Evolutionary conservation across 2,329 filamentous ascomycete genomes (phyloP), one percentile per base, ranked within the genome.

Genomic region (Stromatinia cepivora): DNA sequence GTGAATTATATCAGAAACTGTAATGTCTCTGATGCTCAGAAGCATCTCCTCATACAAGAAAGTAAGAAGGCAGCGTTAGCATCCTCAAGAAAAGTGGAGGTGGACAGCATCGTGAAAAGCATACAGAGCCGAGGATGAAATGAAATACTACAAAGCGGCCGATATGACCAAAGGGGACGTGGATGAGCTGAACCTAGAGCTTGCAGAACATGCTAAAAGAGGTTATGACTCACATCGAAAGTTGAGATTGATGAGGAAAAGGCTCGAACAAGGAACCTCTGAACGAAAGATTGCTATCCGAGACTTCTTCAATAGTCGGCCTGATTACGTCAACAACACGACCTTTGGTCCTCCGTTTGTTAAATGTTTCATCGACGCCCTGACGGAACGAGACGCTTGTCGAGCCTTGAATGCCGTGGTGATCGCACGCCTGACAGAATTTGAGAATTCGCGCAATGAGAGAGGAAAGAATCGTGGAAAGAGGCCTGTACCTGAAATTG

Each of bases 181-280:
- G 15, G 25, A 20, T n/a, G 13, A 31, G 25, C 52, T 10, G 8
- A 54, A 28, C 52, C 17, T 8, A 7, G 0, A 31, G 1, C 31
- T 54, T 0, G 8, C 17, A 34, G 8, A 22, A 34, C 17, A 20
- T 4, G 52, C 17, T 13, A 31, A 34, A 10, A 22, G 9, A 25
- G 4, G 0, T 28, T 10, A 2, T 34, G 1, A 6, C 0, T 5
- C 25, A 22, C 2, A 17, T 31, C 10, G 1, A 20, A 0, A 1
- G 25, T 10, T 54, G 52, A 20, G 3, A 22, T 1, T 3, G 28
- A 25, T 54, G 52, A 2, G 28, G 28, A 0, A 22, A 34, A 34
- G 28, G 52, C 52, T 54, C 28, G 0, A 8, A 13, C 39, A 42
- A 54, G 28, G 28, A 28, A 34, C 52, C 9, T 54, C 28, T 34